Base-by-base conservation (phyloP, 306 rosid genomes). In the Cicer pinnatifidum region DNA sequence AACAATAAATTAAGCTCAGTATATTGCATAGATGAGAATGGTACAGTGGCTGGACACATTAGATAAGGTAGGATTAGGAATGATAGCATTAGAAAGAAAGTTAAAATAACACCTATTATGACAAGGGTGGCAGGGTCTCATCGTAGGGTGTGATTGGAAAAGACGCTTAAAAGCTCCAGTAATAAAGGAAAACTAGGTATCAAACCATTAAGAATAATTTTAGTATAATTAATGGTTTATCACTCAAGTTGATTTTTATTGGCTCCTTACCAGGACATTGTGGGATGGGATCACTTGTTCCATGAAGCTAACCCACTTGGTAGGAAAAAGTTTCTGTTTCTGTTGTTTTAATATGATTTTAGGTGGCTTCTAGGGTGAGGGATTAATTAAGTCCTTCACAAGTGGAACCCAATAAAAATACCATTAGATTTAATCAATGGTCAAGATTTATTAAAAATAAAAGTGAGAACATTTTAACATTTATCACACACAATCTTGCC, bases 11-110 rank as follows among this genome's bases (percentile, higher is more conserved):
- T 23, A 23, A 23, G 28, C 28, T 23, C 28, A 23, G 28, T 23
- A 20, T 20, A 20, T 20, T 20, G 28, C 28, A 23, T 23, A 23
- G 28, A 2, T 23, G 28, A 23, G 33, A 23, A 23, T 23, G 33
- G 33, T 23, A 23, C 33, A 23, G 33, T 23, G 33, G 33, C 33
- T 23, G 33, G 33, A 23, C 33, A 51, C 69, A 63, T 39, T 39
- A 17, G 48, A 63, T 20, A 63, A 40, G 48, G 46, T 40, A 40
- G 35, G 69, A 63, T 63, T 63, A 63, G 69, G 50, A 40, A 41
- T 40, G 69, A 43, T 39, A 40, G 69, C 69, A 63, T 63, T 15
- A 39, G 8, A 63, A 38, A 64, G n/a, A 63, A 38, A 64, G 52
- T 64, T 64, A 35, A 5, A 10, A 10, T 64, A 43, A 44, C 52